phyloP scores from a whole-genome alignment of 2,329 filamentous ascomycete species.

The Aureobasidium sp. region DNA sequence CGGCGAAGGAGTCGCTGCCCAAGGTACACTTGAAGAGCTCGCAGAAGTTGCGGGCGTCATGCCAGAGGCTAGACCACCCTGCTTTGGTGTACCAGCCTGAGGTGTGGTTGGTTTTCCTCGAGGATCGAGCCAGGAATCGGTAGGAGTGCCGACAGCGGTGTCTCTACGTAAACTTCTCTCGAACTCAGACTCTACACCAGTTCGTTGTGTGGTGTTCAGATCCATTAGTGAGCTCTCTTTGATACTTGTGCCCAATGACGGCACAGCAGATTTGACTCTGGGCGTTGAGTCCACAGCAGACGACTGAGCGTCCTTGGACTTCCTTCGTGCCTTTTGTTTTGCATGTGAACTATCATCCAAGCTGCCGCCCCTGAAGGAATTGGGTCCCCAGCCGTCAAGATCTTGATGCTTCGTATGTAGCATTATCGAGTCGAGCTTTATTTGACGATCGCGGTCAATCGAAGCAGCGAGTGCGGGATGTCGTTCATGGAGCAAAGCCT shows the following conservation, averaged over 20 bases:
- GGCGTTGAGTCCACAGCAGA: conserved; percentile 58
- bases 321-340: conserved; percentile 37
- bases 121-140: conserved; percentile 34
- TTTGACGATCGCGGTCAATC: conserved; percentile 61
- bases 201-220: background rate
- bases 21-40: conserved; percentile 36
- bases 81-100: conserved; percentile 4
- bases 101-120: conserved; percentile 33
- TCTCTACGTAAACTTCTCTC: background rate
- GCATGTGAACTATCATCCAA: conserved; percentile 53
- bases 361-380: conserved; percentile 57
- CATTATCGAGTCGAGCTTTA: conserved; percentile 69
- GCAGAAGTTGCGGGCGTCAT: conserved; percentile 2
- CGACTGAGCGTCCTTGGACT: conserved; percentile 34
- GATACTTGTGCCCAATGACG: conserved; percentile 15
- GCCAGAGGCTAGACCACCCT: background rate
- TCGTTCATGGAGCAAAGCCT: conserved; percentile 57
- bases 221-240: conserved; percentile 9
- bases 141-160: conserved; percentile 19
- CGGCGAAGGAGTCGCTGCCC: conserved; percentile 48
- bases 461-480: conserved; percentile 57
- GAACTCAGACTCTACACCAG: background rate
- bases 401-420: conserved; percentile 59
- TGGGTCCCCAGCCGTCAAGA: conserved; percentile 56
- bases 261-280: conserved; percentile 49